These are phyloP conservation scores for Withania somnifera DNA, from an alignment of 305 asterid genomes.

Conservation along the genomic window DNA sequence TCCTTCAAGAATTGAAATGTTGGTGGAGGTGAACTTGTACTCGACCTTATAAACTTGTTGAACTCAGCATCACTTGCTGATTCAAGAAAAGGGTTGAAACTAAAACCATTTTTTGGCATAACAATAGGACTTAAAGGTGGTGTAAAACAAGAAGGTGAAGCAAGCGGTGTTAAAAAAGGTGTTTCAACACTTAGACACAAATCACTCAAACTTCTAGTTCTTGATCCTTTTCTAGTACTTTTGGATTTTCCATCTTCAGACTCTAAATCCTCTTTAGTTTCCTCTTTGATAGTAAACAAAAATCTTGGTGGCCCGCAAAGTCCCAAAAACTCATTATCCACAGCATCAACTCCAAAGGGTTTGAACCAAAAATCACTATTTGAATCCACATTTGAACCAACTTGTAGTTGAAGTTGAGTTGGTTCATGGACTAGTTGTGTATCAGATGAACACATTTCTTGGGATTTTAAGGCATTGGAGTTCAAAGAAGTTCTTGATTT, in stretches of 20 bases:
- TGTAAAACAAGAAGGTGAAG: slow-evolving; percentile 53
- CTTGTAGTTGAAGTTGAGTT: slow-evolving; percentile 10
- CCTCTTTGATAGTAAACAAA: slow-evolving; percentile 69
- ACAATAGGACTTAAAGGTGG: slow-evolving; percentile 56
- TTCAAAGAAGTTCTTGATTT: slow-evolving; percentile 8
- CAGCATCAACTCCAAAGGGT: slow-evolving; percentile 20
- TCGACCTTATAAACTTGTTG: slow-evolving; percentile 22
- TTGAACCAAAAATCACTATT: slow-evolving; percentile 19
- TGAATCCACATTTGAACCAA: neutral
- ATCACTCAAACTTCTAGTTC: slow-evolving; percentile 45
- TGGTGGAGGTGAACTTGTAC: slow-evolving; percentile 49
- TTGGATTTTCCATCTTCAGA: slow-evolving; percentile 43
- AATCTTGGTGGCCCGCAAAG: slow-evolving; percentile 38
- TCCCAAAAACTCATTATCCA: slow-evolving; percentile 19
- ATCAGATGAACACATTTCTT: slow-evolving; percentile 26
- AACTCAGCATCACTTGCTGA: slow-evolving; percentile 32
- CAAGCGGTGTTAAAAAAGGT: slow-evolving; percentile 47
- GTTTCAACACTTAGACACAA: slow-evolving; percentile 37
- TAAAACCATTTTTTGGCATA: neutral
- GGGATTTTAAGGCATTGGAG: slow-evolving; percentile 8
- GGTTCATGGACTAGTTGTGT: slow-evolving; percentile 39
- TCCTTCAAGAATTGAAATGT: slow-evolving; percentile 46
- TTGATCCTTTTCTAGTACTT: slow-evolving; percentile 21
- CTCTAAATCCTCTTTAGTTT: slow-evolving; percentile 70
- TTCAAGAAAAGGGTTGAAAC: slow-evolving; percentile 21